Base-by-base conservation (phyloP, 768 basidiomycete species). In the Mycena kentingensis region DNA sequence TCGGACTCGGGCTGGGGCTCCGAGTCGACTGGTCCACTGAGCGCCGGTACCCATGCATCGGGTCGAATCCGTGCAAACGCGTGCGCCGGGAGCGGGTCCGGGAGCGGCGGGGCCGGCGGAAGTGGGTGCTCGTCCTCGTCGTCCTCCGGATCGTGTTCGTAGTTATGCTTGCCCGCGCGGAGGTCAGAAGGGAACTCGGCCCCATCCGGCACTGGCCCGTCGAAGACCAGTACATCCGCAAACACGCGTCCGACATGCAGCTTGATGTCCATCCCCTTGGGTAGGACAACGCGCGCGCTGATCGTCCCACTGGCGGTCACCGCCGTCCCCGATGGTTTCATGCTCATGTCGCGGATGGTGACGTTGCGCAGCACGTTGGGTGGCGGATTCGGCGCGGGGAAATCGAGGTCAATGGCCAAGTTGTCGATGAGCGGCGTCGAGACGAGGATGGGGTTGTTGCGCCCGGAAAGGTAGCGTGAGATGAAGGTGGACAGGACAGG, bases 11-110 rank as follows among this genome's bases (percentile, higher is more conserved):
- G 68, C n/a, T 11, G 7, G 36, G 7, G 7, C 11, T 10, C 7
- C 11, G 11, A 10, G 22, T 24, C 22, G 22, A 73, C 69, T 13
- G 70, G 74, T 13, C 73, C 66, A 61, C 75, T 76, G 16, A 65
- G 57, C 0, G 79, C 68, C 28, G 68, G 60, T 15, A 93, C 62
- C 91, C 90, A 93, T 36, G 82, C 78, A 1, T 82, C 78, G 0
- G 88, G 88, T 13, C 78, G 71, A 41, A 93, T 85, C 56, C 83
- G 86, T 8, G 82, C 90, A 65, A 93, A 93, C 1, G 90, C 90
- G 18, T 74, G 73, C 26, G 79, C 77, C 3, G 90, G 90, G 3
- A 88, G 66, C 1, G 91, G 90, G 56, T 80, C 73, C 0, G 88
- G 83, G 2, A 84, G 73, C 1, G 83, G 78, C 13, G 62, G 73